Percentiles rank a stretch among this genome's conserved stretches.
These are phyloP conservation scores for Eucalyptus brandiana DNA, from an alignment of 345 rosid genomes.

Conservation along the genomic window DNA sequence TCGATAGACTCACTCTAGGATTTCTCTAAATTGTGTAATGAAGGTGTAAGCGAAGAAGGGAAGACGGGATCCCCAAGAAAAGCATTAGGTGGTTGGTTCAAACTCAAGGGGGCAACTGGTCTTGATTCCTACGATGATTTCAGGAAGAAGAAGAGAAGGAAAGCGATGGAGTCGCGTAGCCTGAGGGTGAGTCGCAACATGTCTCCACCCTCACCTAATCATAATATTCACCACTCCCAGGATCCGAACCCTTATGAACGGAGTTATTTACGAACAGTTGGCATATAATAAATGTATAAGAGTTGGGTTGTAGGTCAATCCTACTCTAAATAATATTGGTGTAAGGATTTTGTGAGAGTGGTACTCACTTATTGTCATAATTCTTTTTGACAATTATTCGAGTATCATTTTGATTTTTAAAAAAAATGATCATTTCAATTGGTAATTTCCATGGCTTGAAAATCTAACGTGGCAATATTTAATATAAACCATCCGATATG, in stretches of 20 bases:
- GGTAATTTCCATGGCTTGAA: neutral
- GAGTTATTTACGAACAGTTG: neutral
- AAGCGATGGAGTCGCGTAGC: neutral
- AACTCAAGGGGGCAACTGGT: neutral
- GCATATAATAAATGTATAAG: neutral
- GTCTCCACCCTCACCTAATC: neutral
- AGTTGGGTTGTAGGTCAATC: neutral
- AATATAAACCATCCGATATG: neutral
- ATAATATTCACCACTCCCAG: accelerated
- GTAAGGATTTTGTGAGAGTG: neutral
- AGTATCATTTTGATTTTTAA: no score
- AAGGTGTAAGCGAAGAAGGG: neutral
- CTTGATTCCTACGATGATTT: neutral
- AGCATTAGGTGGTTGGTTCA: neutral
- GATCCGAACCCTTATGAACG: no score
- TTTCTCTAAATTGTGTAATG: neutral
- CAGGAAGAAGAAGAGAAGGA: neutral
- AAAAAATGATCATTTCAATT: no score
- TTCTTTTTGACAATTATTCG: accelerated
- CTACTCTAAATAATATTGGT: neutral
- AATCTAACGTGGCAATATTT: no score
- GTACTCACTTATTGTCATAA: neutral
- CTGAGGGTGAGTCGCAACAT: accelerated
- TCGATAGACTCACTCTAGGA: neutral
- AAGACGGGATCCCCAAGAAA: neutral